phyloP scores from a whole-genome alignment of 495 filamentous ascomycete genomes.

The Apiosordaria backusii region DNA sequence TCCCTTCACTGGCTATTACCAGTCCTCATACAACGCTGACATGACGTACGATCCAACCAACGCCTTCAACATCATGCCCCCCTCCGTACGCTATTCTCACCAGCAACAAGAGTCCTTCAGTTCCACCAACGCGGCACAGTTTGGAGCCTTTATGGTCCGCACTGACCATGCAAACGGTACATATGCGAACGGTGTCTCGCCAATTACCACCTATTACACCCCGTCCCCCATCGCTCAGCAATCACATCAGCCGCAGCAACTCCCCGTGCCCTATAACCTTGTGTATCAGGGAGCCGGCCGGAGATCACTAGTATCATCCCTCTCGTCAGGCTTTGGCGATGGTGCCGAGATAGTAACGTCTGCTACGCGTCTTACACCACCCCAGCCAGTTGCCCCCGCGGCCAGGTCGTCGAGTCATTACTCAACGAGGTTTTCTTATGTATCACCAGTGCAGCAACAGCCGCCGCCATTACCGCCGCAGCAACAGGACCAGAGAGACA shows the following conservation, averaged over 20 bases:
- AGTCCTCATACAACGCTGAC: not conserved
- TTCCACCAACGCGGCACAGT: conserved; percentile 32
- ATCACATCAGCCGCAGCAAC: conserved; percentile 10
- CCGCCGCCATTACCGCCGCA: not conserved
- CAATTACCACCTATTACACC: conserved; percentile 33
- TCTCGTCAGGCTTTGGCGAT: conserved; percentile 55
- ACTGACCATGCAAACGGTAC: conserved; percentile 22
- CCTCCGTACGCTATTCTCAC: conserved; percentile 7
- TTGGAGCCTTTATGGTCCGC: conserved; percentile 23
- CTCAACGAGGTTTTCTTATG: conserved; percentile 39
- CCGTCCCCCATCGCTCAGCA: conserved; percentile 38
- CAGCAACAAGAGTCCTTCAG: conserved; percentile 31
- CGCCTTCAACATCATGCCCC: conserved; percentile 7
- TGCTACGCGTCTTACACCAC: conserved; percentile 6
- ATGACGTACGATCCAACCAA: conserved; percentile 8
- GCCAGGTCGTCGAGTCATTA: conserved; percentile 15
- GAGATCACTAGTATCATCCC: conserved; percentile 45
- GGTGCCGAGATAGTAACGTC: conserved; percentile 42
- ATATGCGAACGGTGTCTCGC: conserved; percentile 25
- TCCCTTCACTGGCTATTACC: not conserved
- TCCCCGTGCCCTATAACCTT: conserved; percentile 33
- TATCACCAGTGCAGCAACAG: conserved; percentile 22
- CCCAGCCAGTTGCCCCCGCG: conserved; percentile 18
- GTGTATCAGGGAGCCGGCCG: conserved; percentile 32
- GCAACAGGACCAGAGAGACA: conserved; percentile 32